Percentiles rank a stretch among this genome's conserved stretches.
Conservation (phyloP, 139 green algal genomes). For the Astrephomene gubernaculifera region DNA sequence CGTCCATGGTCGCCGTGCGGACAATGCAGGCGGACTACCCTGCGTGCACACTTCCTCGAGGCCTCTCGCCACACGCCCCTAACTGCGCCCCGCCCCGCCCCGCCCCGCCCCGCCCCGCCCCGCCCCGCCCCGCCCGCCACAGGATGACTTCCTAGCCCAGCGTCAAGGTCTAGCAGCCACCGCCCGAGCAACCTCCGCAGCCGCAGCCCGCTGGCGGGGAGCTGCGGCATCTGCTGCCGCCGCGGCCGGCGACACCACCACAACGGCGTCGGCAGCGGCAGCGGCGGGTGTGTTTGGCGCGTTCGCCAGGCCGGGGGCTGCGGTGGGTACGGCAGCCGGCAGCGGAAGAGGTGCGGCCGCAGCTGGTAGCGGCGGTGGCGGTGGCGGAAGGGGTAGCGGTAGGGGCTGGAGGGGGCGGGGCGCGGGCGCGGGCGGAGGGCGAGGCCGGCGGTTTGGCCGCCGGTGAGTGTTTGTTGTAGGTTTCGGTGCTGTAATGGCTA, state of each 20-base stretch:
- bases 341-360: too few relatives aligned
- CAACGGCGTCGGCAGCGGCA: too few relatives aligned
- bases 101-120: background rate
- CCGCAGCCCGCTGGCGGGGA: background rate
- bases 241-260: background rate
- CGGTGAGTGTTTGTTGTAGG: too few relatives aligned
- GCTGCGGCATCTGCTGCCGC: background rate
- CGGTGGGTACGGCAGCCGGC: too few relatives aligned
- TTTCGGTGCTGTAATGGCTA: too few relatives aligned
- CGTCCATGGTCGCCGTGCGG: background rate
- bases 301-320: background rate
- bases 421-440: too few relatives aligned
- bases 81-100: background rate
- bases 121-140: background rate
- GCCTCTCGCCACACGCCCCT: background rate
- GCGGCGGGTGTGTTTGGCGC: background rate
- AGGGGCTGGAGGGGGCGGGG: too few relatives aligned
- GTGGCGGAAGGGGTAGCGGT: too few relatives aligned
- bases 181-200: background rate
- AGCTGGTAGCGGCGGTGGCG: too few relatives aligned
- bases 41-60: background rate
- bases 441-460: too few relatives aligned
- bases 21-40: background rate
- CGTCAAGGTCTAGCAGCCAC: background rate
- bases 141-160: conserved; percentile 3